phyloP scores from a whole-genome alignment of 352 stramenopile species.

The Globisporangium paroecandrum region DNA sequence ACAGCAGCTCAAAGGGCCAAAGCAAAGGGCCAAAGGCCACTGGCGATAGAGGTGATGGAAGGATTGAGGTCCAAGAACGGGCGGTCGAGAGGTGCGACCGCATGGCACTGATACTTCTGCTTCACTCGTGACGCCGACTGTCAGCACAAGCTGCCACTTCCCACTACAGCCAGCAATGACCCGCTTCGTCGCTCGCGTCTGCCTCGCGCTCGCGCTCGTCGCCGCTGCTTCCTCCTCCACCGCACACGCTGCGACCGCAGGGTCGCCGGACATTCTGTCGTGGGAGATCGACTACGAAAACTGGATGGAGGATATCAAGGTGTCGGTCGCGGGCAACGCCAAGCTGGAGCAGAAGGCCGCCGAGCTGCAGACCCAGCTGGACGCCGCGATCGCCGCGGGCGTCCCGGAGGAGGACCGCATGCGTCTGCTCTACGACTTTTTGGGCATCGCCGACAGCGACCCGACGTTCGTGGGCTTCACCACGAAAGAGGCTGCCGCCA shows the following conservation, averaged over 20 bases:
- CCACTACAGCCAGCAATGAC: not conserved
- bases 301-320: slow-evolving; percentile 15
- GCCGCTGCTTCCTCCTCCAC: not conserved
- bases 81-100: not conserved
- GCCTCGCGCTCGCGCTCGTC: slow-evolving; percentile 8
- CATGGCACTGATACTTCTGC: slow-evolving; percentile 3
- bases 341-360: slow-evolving; percentile 1
- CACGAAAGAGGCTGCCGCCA: not conserved
- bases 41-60: not conserved
- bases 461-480: slow-evolving; percentile 15
- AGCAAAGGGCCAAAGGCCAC: not conserved
- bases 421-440: slow-evolving; percentile 15
- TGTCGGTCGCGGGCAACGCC: slow-evolving; percentile 9
- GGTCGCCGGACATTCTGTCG: not conserved
- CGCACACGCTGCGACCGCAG: not conserved
- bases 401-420: slow-evolving; percentile 16
- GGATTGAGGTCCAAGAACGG: not conserved
- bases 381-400: slow-evolving; percentile 8
- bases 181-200: slow-evolving; percentile 1
- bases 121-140: not conserved
- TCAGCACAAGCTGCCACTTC: not conserved
- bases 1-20: not conserved
- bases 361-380: slow-evolving; percentile 9
- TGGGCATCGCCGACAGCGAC: slow-evolving; percentile 6
- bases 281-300: slow-evolving; percentile 15